phyloP scores from a whole-genome alignment of 1,139 yeast species.

The Zygosaccharomyces sapae region DNA sequence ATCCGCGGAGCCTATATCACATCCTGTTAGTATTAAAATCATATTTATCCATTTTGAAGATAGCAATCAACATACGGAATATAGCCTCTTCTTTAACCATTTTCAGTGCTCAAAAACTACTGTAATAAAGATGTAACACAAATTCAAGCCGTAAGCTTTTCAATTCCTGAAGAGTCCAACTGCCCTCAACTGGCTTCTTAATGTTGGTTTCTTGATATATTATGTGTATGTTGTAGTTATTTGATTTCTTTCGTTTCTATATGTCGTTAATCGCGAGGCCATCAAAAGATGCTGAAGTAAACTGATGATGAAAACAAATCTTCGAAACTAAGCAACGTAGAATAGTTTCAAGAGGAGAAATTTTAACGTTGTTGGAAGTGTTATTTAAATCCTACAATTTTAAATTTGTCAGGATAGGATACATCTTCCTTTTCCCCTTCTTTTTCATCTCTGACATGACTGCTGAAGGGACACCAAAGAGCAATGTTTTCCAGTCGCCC shows the following conservation, averaged over 20 bases:
- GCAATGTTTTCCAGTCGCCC: constrained; percentile 5
- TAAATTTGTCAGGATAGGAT: background rate
- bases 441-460: constrained; percentile 1
- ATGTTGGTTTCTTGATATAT: background rate
- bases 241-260: background rate
- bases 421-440: too few relatives aligned
- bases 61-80: constrained; percentile 17
- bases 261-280: constrained; percentile 5
- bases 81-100: constrained; percentile 29
- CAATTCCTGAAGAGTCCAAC: background rate
- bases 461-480: background rate
- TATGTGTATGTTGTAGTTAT: background rate
- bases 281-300: background rate
- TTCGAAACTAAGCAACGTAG: too few relatives aligned
- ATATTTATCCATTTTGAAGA: too few relatives aligned
- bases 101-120: background rate
- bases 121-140: background rate
- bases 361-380: too few relatives aligned
- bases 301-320: background rate
- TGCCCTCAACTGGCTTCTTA: background rate
- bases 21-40: constrained; percentile 23
- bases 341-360: too few relatives aligned
- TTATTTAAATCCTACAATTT: too few relatives aligned
- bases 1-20: constrained; percentile 54
- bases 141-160: background rate